A percentile compares a stretch with the other conserved stretches of the same genome.
These are phyloP conservation scores for Colletotrichum destructivum DNA, from an alignment of 2,329 filamentous ascomycete genomes.

Conservation along the genomic window DNA sequence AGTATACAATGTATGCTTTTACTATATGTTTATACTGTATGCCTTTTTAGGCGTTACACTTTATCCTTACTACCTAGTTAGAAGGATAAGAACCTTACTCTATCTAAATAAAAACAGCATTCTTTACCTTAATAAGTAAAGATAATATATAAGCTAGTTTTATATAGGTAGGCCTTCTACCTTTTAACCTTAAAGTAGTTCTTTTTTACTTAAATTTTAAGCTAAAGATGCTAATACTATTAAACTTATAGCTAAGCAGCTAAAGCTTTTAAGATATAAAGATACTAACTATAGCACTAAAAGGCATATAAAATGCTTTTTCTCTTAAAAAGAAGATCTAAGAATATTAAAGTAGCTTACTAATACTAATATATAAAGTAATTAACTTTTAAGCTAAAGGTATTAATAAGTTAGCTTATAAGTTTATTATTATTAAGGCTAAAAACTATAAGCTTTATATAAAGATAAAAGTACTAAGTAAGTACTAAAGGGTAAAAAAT, in stretches of 20 bases:
- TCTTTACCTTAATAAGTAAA: constrained; percentile 1
- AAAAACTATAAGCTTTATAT: too few species aligned
- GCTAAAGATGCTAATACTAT: background rate
- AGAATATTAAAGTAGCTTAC: background rate
- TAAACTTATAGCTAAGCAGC: too few species aligned
- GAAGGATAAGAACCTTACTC: too few species aligned
- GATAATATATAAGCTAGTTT: background rate
- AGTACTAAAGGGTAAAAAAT: too few species aligned
- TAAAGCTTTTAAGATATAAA: too few species aligned
- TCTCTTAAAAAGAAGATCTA: background rate
- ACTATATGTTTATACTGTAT: too few species aligned
- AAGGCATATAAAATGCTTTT: background rate
- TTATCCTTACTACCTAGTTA: too few species aligned
- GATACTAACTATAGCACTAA: background rate
- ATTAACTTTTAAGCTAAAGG: background rate
- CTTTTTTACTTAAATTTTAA: background rate
- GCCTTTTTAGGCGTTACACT: too few species aligned
- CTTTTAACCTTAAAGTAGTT: background rate
- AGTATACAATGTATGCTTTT: too few species aligned
- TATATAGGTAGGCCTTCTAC: background rate
- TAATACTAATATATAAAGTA: background rate
- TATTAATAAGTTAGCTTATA: too few species aligned
- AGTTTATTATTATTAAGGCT: too few species aligned
- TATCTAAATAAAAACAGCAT: background rate
- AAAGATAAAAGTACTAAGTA: too few species aligned